Base-by-base conservation (phyloP, 192 early-diverging fungal species). In the Paraglomus occultum region DNA sequence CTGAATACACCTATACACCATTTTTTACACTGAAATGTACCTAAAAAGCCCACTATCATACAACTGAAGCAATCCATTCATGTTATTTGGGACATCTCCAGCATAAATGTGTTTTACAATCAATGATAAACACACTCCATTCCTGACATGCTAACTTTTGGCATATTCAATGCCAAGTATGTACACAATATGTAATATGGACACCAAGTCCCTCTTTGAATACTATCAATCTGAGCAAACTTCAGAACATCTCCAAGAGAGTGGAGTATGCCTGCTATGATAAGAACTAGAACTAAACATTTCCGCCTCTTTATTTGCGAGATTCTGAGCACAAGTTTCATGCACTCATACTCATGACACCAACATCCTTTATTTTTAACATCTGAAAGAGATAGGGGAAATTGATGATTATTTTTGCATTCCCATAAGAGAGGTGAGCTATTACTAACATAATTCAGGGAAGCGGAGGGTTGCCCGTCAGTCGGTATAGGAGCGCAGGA, bases 181-280 rank as follows among this genome's bases (percentile, higher is more conserved):
- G n/a, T n/a, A n/a, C n/a, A n/a, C n/a, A n/a, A n/a, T n/a, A n/a
- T n/a, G n/a, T n/a, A 61, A 44, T 44, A 42, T 44, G 14, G 59
- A n/a, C 59, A 61, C 59, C 59, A 61, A 61, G 59, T 61, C 1
- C 15, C 40, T 61, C 59, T 61, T 44, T 61, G 39, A 44, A 61
- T 61, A 44, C 9, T 15, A 44, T 44, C 40, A 61, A 61, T 61
- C 15, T n/a, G 39, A 44, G 14, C 42, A 61, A 61, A 22, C 55
- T 58, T 58, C 55, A 58, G 55, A 58, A 58, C 31, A 58, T 44
- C 40, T 61, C 42, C 59, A 61, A 61, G 14, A 61, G 39, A 61
- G 40, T 61, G 8, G 42, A 44, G 39, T 61, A 61, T 14, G 40
- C 20, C 40, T 61, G 40, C 46, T 61, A 44, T 44, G 40, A 31